Conservation (phyloP, 2,329 filamentous ascomycete species). For the Aureobasidium uvarum region DNA sequence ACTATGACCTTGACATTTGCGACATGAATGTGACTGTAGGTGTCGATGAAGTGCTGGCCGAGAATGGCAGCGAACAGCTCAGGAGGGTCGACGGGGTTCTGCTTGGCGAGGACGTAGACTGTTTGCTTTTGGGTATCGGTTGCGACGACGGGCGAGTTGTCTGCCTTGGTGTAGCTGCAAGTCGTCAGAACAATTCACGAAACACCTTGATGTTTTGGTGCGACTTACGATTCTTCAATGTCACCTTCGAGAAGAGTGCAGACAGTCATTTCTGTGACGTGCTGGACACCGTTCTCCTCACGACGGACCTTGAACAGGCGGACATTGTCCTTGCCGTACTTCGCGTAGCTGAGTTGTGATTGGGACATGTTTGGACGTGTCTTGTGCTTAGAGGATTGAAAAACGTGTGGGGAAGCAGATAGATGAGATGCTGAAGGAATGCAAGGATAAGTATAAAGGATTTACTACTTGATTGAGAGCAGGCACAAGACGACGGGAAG, state of each 20-base stretch:
- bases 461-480: background rate
- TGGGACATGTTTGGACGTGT: slow-evolving; percentile 16
- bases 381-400: background rate
- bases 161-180: slow-evolving; percentile 81
- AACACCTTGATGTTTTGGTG: slow-evolving; percentile 22
- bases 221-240: slow-evolving; percentile 72
- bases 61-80: slow-evolving; percentile 87
- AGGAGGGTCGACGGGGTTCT: slow-evolving; percentile 85
- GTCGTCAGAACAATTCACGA: slow-evolving; percentile 7
- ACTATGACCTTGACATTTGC: slow-evolving; percentile 79
- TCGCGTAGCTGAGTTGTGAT: slow-evolving; percentile 54
- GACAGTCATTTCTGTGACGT: slow-evolving; percentile 92
- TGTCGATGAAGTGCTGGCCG: slow-evolving; percentile 83
- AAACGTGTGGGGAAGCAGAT: background rate
- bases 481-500: background rate
- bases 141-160: slow-evolving; percentile 93
- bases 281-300: slow-evolving; percentile 73
- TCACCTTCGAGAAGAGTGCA: slow-evolving; percentile 89
- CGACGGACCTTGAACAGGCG: slow-evolving; percentile 92
- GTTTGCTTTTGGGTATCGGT: slow-evolving; percentile 99
- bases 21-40: slow-evolving; percentile 81
- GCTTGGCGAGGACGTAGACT: slow-evolving; percentile 85
- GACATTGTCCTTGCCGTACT: slow-evolving; percentile 96
- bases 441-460: background rate
- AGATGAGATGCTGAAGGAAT: background rate